Evolutionary conservation across 202 grass and related monocot genomes (phyloP).

Genomic region (Dendrocalamus latiflorus): DNA sequence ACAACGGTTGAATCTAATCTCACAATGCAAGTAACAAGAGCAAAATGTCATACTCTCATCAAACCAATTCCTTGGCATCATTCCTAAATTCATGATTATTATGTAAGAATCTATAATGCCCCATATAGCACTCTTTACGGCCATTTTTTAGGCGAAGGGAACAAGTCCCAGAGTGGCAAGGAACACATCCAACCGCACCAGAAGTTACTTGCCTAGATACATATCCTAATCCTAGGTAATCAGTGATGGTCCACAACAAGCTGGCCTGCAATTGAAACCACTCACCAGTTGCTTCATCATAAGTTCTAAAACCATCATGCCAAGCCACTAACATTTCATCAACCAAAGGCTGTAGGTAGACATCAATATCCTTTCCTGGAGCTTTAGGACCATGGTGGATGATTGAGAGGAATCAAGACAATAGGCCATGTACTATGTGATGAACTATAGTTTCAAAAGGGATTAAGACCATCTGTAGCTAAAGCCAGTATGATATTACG

Average conservation of each 20-base stretch:
- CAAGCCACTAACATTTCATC: background rate
- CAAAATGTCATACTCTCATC: too few relatives aligned
- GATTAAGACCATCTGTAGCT: too few relatives aligned
- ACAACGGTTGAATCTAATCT: too few relatives aligned
- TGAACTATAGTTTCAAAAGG: too few relatives aligned
- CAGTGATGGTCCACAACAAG: background rate
- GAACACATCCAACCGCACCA: background rate
- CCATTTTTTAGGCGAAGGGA: too few relatives aligned
- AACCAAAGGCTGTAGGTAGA: constrained; percentile 10
- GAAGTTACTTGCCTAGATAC: background rate
- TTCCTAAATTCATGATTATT: background rate
- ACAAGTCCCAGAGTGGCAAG: background rate
- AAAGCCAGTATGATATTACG: too few relatives aligned
- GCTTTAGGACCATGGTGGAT: too few relatives aligned
- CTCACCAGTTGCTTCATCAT: background rate
- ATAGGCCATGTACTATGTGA: too few relatives aligned
- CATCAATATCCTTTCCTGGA: background rate
- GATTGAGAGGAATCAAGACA: too few relatives aligned
- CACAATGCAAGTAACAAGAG: too few relatives aligned
- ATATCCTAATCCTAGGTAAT: background rate
- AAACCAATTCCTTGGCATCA: too few relatives aligned
- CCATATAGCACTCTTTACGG: background rate
- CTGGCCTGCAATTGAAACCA: background rate
- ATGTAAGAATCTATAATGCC: background rate
- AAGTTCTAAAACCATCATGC: background rate